Evolutionary conservation across 2,329 filamentous ascomycete genomes (phyloP).

Genomic region (Zymoseptoria crescenta): DNA sequence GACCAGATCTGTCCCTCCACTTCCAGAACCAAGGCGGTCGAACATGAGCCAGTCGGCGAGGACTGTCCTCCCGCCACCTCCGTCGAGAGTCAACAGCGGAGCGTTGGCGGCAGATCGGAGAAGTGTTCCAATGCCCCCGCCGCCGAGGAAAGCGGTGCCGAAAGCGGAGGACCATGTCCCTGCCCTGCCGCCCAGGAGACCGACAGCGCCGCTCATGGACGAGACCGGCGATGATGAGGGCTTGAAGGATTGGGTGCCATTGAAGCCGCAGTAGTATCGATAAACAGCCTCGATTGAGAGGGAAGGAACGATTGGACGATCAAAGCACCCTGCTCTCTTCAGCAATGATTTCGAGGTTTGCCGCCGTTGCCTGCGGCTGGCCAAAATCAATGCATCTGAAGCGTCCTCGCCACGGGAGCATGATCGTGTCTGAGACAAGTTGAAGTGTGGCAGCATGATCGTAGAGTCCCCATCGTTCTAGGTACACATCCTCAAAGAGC

Average conservation of each 20-base stretch:
- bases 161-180: slow-evolving; percentile 10
- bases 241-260: slow-evolving; percentile 25
- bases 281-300: slow-evolving; percentile 1
- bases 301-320: slow-evolving; percentile 3
- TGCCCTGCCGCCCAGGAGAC: slow-evolving; percentile 19
- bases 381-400: too few species aligned
- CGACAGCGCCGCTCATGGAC: slow-evolving; percentile 25
- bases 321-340: too few species aligned
- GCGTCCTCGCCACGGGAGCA: too few species aligned
- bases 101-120: slow-evolving; percentile 1
- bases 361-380: too few species aligned
- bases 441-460: too few species aligned
- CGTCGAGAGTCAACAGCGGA: slow-evolving; percentile 4
- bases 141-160: slow-evolving; percentile 14
- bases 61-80: slow-evolving; percentile 12
- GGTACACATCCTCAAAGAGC: not conserved
- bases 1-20: slow-evolving; percentile 14
- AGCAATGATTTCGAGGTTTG: too few species aligned
- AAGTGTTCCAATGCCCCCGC: slow-evolving; percentile 13
- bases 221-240: slow-evolving; percentile 15
- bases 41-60: slow-evolving; percentile 4
- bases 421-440: too few species aligned
- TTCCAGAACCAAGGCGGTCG: slow-evolving; percentile 16
- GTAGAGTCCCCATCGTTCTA: too few species aligned
- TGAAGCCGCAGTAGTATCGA: slow-evolving; percentile 19